Base-by-base conservation (phyloP, 2,329 filamentous ascomycete genomes). In the Seiridium cupressi region DNA sequence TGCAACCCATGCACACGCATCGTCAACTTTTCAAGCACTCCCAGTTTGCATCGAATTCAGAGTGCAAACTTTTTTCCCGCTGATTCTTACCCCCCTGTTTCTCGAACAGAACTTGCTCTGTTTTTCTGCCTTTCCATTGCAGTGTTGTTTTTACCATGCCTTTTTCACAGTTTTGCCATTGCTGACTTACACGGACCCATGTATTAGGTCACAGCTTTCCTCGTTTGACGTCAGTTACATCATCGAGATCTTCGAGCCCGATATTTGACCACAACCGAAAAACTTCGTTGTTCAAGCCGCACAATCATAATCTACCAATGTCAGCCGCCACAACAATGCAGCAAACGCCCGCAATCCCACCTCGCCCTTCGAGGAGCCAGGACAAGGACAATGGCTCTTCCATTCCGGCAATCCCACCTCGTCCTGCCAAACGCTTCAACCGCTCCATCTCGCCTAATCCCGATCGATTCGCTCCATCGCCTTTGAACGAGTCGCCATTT, bases 391-490 rank as follows among this genome's bases (percentile, higher is more conserved):
- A 76, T 57, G 66, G 74, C 34, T 54, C 68, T 5, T 66, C 70
- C 57, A 65, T 85, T 47, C 93, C 93, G 62, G 86, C 85, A 70
- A 83, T 97, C 54, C 93, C 93, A 64, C 90, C 92, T 63, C 90
- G 93, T 63, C 93, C 93, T 4, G 65, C 73, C 57, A 80, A 81
- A 66, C 88, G 88, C 72, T 71, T 87, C 67, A 88, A 92, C 65
- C 90, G 92, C 74, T 91, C 92, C 36, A 74, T 88, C 63, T 96
- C 92, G 59, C 92, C 92, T 48, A 84, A 86, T 66, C 86, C 89
- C 66, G 89, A 92, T 68, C 88, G 89, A 68, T 97, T 90, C 73
- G 91, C 92, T 42, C 92, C 87, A 55, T 97, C 93, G 57, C 94
- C 94, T 7, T 81, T 97, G 69, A 95, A 94, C 73, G 90, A 92